Base-by-base conservation (phyloP, 2,329 filamentous ascomycete species). In the Colletotrichum limetticola region DNA sequence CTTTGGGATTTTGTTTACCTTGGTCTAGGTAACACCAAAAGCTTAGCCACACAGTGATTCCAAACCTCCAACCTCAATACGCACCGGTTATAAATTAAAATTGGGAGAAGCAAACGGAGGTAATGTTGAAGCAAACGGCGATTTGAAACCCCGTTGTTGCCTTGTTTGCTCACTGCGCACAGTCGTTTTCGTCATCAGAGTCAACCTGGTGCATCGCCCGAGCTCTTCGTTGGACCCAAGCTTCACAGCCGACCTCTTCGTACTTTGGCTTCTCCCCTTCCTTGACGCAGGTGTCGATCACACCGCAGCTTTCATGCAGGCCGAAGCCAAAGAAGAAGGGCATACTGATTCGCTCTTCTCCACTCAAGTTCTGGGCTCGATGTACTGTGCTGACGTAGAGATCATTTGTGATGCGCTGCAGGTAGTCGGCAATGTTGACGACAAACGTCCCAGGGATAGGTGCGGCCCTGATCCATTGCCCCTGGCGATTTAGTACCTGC, bases 391-490 rank as follows among this genome's bases (percentile, higher is more conserved):
- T 86, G 66, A 86, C 81, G 68, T 86, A 88, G 58, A 78, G 70
- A 22, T 85, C 86, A 67, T 89, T 89, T 1, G 86, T 87, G 79
- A 85, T 86, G 19, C 86, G 82, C 82, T 86, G 86, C 74, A 89
- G 77, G 66, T 84, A 86, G 75, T 89, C 86, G 6, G 83, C 87
- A 22, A 88, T 84, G 65, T 89, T 89, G n/a, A 89, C 85, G 19
- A 89, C 85, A 58, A 88, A 82, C 0, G 86, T 82, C 1, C 81
- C 83, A 1, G 81, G 80, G 1, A 86, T 76, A 2, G 85, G 84
- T 4, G 76, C 74, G 0, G 85, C 84, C 8, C 80, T 79, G 37
- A 87, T 78, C 85, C 85, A 88, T 55, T 83, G 74, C 14, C 81
- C 75, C 73, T 82, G 68, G 0, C 77, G 77, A 49, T 84, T 82